Conservation (phyloP, 2,329 filamentous ascomycete genomes). For the Boeremia exigua region DNA sequence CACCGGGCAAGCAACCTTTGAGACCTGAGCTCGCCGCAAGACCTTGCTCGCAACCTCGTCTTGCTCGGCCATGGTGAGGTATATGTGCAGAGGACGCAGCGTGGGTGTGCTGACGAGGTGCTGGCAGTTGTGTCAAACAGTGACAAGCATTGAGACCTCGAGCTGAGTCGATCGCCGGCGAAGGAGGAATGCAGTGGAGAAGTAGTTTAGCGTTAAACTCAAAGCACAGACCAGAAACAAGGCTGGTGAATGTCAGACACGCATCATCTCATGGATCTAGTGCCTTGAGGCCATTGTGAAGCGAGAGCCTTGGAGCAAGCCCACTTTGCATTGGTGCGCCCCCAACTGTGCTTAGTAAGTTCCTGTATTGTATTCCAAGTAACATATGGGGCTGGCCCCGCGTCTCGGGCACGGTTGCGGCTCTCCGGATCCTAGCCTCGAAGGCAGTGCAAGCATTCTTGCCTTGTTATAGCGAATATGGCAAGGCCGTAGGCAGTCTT, state of each 20-base stretch:
- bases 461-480: background rate
- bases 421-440: background rate
- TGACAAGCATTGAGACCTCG: constrained; percentile 12
- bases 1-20: constrained; percentile 44
- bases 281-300: constrained; percentile 9
- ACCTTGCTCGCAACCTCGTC: constrained; percentile 53
- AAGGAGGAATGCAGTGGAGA: constrained; percentile 20
- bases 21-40: constrained; percentile 52
- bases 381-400: background rate
- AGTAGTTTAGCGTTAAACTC: constrained; percentile 12
- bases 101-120: constrained; percentile 2
- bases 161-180: constrained; percentile 17
- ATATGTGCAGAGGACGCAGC: constrained; percentile 14
- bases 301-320: constrained; percentile 9
- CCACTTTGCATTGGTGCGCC: constrained; percentile 2
- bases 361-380: constrained; percentile 8
- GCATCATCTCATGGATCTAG: constrained; percentile 13
- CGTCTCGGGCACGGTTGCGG: background rate
- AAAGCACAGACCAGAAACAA: constrained; percentile 14
- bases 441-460: background rate
- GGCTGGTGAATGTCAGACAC: constrained; percentile 18
- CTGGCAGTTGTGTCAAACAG: constrained; percentile 7
- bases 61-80: constrained; percentile 42
- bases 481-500: background rate
- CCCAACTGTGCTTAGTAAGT: constrained; percentile 1